Conservation (phyloP, 164 flowering plant genomes). For the Magnolia officinalis region DNA sequence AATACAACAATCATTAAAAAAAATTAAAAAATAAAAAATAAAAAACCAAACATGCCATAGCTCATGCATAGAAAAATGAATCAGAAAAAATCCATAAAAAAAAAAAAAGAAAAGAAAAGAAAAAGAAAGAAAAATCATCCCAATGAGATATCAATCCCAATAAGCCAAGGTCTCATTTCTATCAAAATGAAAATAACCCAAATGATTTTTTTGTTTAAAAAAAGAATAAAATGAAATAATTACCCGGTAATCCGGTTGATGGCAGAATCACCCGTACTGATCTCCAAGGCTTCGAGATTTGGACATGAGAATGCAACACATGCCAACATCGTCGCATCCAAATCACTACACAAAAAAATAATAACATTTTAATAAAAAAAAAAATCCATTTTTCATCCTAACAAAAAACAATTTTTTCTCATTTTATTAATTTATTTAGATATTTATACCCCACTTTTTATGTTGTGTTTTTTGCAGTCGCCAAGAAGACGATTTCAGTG, state of each 20-base stretch:
- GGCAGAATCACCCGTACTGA: conserved; percentile 45
- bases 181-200: not conserved
- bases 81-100: not conserved
- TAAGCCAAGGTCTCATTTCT: no score
- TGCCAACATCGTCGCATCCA: conserved; percentile 89
- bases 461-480: not conserved
- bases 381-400: not conserved
- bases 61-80: no score
- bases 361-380: not conserved
- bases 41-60: no score
- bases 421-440: not conserved
- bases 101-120: not conserved
- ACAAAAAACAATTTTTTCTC: not conserved
- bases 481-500: not conserved
- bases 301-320: conserved; percentile 97
- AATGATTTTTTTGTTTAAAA: not conserved
- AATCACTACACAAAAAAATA: conserved; percentile 54
- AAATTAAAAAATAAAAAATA: no score
- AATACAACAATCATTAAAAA: no score
- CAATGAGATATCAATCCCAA: no score
- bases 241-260: conserved; percentile 89
- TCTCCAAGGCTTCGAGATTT: conserved; percentile 72
- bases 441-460: not conserved
- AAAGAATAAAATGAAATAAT: not conserved
- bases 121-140: not conserved